Evolutionary conservation across 2,329 filamentous ascomycete genomes (phyloP).

Genomic region (Penicillium sp.): DNA sequence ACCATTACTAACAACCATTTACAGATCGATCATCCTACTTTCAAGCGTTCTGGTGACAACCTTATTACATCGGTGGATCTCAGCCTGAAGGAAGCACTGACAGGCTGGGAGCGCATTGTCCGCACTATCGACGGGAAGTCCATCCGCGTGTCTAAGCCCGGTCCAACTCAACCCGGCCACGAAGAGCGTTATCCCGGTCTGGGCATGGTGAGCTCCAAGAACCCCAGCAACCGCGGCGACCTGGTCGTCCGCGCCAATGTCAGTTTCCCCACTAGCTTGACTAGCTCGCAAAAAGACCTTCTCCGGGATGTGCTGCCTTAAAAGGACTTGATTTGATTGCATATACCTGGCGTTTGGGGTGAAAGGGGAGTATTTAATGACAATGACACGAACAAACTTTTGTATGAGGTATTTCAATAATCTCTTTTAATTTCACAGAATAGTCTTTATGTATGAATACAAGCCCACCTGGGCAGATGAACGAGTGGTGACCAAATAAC

Average conservation of each 20-base stretch:
- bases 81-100: conserved; percentile 87
- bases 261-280: conserved; percentile 81
- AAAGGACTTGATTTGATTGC: conserved; percentile 18
- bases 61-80: conserved; percentile 76
- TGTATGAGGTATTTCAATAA: neutral
- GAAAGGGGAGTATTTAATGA: conserved; percentile 21
- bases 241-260: conserved; percentile 90
- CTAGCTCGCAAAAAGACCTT: conserved; percentile 72
- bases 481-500: neutral
- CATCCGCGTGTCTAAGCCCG: conserved; percentile 73
- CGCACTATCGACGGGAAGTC: conserved; percentile 91
- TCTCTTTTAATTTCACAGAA: neutral
- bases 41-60: conserved; percentile 85
- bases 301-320: conserved; percentile 72
- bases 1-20: conserved; percentile 43
- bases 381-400: conserved; percentile 13
- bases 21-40: conserved; percentile 83
- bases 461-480: neutral
- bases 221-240: conserved; percentile 78
- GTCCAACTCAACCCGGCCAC: conserved; percentile 81
- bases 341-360: conserved; percentile 31
- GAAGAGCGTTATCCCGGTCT: conserved; percentile 77
- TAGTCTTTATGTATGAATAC: neutral
- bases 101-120: conserved; percentile 89
- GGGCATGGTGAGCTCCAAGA: conserved; percentile 96